Percentiles rank a stretch among this genome's conserved stretches.
Evolutionary conservation across 2,329 filamentous ascomycete genomes (phyloP).

Genomic region (Colletotrichum zoysiae): DNA sequence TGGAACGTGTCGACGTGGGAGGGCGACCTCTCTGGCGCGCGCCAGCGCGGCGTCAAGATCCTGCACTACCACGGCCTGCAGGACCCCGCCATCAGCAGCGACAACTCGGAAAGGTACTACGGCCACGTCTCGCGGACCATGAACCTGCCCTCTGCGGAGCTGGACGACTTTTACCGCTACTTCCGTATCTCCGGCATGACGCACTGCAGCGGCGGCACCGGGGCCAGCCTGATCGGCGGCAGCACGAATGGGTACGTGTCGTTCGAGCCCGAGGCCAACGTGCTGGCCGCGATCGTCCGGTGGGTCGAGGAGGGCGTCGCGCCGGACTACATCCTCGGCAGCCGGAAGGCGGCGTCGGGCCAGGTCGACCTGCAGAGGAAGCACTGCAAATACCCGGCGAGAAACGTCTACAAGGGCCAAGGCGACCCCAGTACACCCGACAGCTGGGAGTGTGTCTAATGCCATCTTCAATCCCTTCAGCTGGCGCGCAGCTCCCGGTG

Average conservation of each 20-base stretch:
- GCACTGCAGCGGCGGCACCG: conserved; percentile 63
- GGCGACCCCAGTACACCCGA: conserved; percentile 46
- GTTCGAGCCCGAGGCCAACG: conserved; percentile 55
- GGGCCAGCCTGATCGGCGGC: conserved; percentile 53
- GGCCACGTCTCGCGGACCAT: conserved; percentile 60
- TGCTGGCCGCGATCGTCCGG: conserved; percentile 61
- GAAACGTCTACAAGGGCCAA: conserved; percentile 49
- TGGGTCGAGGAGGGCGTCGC: conserved; percentile 62
- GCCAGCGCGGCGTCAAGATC: conserved; percentile 58
- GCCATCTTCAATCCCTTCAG: too few relatives aligned
- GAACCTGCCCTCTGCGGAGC: conserved; percentile 45
- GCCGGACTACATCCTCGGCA: conserved; percentile 54
- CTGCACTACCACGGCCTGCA: conserved; percentile 61
- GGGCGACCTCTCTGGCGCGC: conserved; percentile 55
- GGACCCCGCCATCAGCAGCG: conserved; percentile 58
- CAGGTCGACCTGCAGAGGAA: conserved; percentile 49
- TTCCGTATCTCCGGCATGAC: conserved; percentile 65
- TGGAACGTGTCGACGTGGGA: conserved; percentile 55
- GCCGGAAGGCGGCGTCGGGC: conserved; percentile 47
- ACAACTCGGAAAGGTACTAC: conserved; percentile 62
- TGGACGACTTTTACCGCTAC: conserved; percentile 60
- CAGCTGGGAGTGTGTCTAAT: conserved; percentile 48
- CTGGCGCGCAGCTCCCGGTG: too few relatives aligned
- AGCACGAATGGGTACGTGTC: conserved; percentile 38
- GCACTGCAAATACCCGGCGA: conserved; percentile 52